These are phyloP conservation scores for Cephalotrichum gorgonifer DNA, from an alignment of 2,329 filamentous ascomycete genomes.

Conservation along the genomic window DNA sequence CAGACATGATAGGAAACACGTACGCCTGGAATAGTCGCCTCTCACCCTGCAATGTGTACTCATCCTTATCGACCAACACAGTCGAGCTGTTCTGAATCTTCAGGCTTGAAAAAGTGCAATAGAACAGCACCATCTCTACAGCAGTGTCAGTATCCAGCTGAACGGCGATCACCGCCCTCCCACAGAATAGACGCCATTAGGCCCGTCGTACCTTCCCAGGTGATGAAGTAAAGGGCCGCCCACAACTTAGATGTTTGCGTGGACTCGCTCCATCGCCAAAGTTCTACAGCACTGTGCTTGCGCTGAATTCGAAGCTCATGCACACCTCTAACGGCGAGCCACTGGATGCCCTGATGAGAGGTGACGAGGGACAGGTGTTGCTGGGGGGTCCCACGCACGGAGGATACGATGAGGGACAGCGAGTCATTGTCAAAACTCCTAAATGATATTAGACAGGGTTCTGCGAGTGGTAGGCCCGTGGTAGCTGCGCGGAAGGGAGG, in stretches of 20 bases:
- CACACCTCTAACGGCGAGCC: constrained; percentile 39
- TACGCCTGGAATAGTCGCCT: constrained; percentile 46
- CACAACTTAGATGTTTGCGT: constrained; percentile 36
- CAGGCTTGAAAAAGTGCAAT: constrained; percentile 46
- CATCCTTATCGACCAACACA: constrained; percentile 29
- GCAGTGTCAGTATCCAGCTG: not conserved
- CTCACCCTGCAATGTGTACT: constrained; percentile 38
- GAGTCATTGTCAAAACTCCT: constrained; percentile 46
- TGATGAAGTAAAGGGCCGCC: constrained; percentile 45
- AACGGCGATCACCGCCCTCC: not conserved
- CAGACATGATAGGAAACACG: constrained; percentile 11
- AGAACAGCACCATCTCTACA: constrained; percentile 48
- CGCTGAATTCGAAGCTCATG: constrained; percentile 45
- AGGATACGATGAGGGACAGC: constrained; percentile 41
- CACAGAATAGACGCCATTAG: not conserved
- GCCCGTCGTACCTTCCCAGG: constrained; percentile 45
- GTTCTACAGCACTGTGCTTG: constrained; percentile 34
- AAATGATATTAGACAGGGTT: not conserved
- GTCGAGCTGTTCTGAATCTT: constrained; percentile 40
- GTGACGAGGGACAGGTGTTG: constrained; percentile 38
- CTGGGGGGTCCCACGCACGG: constrained; percentile 29
- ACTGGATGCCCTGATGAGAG: constrained; percentile 25
- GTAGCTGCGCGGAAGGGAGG: not conserved
- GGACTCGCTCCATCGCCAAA: constrained; percentile 39
- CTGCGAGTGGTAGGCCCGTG: not conserved